A percentile compares a stretch with the other conserved stretches of the same genome.
These are phyloP conservation scores for Mitragyna speciosa DNA, from an alignment of 257 asterid species.

Conservation along the genomic window DNA sequence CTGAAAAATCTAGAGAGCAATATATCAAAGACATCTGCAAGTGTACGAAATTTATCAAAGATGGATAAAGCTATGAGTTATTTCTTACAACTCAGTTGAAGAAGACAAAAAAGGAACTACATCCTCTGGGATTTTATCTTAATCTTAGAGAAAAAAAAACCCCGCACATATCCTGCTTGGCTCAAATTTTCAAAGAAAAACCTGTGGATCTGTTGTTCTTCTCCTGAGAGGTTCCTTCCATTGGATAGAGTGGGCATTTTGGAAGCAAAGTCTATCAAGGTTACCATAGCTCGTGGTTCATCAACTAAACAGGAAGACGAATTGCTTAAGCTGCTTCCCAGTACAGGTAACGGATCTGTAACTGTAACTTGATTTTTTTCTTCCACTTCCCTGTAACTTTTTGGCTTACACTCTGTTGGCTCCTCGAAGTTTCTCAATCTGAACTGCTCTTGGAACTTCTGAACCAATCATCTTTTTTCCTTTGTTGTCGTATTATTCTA, in stretches of 20 bases:
- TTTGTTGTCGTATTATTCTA: background rate
- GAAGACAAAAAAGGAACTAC: constrained; percentile 47
- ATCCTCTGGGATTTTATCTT: constrained; percentile 66
- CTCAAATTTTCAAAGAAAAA: constrained; percentile 71
- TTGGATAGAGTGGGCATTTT: constrained; percentile 71
- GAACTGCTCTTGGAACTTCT: background rate
- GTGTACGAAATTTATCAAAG: constrained; percentile 72
- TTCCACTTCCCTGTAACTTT: background rate
- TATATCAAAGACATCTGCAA: constrained; percentile 65
- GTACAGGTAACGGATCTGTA: constrained; percentile 52
- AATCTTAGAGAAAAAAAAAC: constrained; percentile 71
- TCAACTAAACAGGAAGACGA: constrained; percentile 63
- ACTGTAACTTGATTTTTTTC: background rate
- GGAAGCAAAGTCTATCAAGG: constrained; percentile 98
- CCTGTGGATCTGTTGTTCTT: constrained; percentile 77
- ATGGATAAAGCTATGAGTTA: constrained; percentile 93
- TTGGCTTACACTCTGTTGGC: background rate
- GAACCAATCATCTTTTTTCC: background rate
- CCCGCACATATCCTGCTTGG: constrained; percentile 98
- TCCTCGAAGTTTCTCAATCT: background rate
- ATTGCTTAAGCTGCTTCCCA: constrained; percentile 65
- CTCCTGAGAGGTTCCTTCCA: constrained; percentile 92
- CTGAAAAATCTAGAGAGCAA: constrained; percentile 73
- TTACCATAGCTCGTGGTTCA: constrained; percentile 95
- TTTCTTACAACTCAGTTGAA: constrained; percentile 88